Evolutionary conservation across 257 asterid species (phyloP), one percentile per base, ranked within the genome.

Genomic region (Fraxinus americana): DNA sequence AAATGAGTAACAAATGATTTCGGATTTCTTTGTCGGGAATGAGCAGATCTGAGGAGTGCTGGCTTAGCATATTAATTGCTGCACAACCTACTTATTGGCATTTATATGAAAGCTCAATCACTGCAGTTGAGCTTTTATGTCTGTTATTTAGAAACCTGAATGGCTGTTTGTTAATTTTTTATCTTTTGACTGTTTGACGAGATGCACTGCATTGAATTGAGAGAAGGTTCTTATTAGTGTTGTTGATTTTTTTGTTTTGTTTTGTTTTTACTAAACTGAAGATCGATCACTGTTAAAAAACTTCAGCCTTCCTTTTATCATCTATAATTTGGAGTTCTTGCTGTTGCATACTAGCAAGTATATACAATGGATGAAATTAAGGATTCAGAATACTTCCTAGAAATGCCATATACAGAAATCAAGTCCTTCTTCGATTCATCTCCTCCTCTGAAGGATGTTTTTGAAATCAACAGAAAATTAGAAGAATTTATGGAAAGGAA

Each of bases 381-480:
- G 43, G 80, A 65, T 14, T 63, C 78, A 0, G 85, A 65, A 38
- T 77, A 65, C 72, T 66, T 61, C 32, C 87, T 79, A 57, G 92
- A 78, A 80, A 88, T 87, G 21, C 70, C 91, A 74, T 14, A 70
- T 65, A 83, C 76, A 27, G 94, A 91, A 69, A 78, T 90, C 71
- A 82, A 87, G 67, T 82, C 89, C 30, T 95, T 95, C 92, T 93
- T 95, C 79, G 90, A 88, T 71, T 92, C 97, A 36, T 94, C 98
- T 41, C 98, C 99, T 75, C 87, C 98, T 72, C 85, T 95, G 59
- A 90, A 87, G 83, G 90, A 90, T 83, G 88, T 75, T 48, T 86
- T 82, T 36, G 90, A 88, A 71, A 86, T 87, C 85, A 87, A 81
- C 75, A 81, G 73, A 45, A 88, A 83, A 74, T 39, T 91, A 19